A percentile compares a stretch with the other conserved stretches of the same genome.
Evolutionary conservation across 2,329 filamentous ascomycete genomes (phyloP).

Genomic region (Gyromitra esculenta): DNA sequence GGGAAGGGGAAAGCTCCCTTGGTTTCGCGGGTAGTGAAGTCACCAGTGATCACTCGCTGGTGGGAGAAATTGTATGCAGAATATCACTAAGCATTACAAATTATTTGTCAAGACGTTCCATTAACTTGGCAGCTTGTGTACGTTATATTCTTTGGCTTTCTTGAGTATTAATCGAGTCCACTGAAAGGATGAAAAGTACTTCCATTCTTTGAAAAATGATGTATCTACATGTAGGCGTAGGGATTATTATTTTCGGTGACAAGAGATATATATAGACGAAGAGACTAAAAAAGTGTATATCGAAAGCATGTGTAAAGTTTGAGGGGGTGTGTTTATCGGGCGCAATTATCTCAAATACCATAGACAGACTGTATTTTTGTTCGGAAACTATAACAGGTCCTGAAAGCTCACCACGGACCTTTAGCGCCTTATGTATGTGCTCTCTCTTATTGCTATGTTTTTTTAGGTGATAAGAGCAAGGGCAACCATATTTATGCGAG

Average conservation of each 20-base stretch:
- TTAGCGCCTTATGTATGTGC: not conserved
- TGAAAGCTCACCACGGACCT: not conserved
- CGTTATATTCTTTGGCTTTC: not conserved
- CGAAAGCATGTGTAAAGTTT: no score
- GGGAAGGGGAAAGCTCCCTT: not conserved
- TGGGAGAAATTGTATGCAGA: not conserved
- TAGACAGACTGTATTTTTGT: not conserved
- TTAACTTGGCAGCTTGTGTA: not conserved
- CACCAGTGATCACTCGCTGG: constrained; percentile 29
- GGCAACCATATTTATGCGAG: not conserved
- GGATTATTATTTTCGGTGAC: not conserved
- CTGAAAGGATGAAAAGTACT: not conserved
- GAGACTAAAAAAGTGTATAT: no score
- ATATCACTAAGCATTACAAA: not conserved
- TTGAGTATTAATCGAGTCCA: not conserved
- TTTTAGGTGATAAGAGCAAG: not conserved
- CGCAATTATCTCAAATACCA: not conserved
- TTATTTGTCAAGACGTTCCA: not conserved
- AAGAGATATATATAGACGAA: not conserved
- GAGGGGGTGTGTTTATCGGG: not conserved
- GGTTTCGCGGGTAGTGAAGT: not conserved
- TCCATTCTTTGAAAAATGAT: not conserved
- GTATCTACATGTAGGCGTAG: not conserved
- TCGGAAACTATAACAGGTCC: no score
- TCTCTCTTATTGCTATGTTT: not conserved